Evolutionary conservation across 1,284 basidiomycete genomes (phyloP).

Genomic region (Agaricales sp.): DNA sequence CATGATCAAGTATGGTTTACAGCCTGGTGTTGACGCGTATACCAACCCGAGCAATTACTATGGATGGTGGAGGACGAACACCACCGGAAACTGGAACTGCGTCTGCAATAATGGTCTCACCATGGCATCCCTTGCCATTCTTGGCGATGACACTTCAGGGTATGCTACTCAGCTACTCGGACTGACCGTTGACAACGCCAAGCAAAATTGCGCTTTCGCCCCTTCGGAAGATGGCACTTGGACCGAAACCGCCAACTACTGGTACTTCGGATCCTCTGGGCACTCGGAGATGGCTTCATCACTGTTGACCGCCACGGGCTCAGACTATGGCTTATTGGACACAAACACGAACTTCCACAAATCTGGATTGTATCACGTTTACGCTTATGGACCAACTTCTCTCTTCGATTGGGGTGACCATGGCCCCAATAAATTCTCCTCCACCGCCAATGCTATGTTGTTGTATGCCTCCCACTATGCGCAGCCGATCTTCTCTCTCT

Average conservation of each 20-base stretch:
- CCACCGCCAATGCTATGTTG: conserved; percentile 69
- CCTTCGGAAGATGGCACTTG: conserved; percentile 79
- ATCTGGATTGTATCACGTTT: conserved; percentile 90
- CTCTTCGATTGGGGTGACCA: conserved; percentile 90
- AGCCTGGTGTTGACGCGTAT: conserved; percentile 47
- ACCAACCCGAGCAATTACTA: conserved; percentile 28
- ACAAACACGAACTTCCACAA: conserved; percentile 62
- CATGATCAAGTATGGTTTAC: conserved; percentile 75
- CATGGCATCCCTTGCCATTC: conserved; percentile 83
- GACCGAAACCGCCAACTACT: conserved; percentile 94
- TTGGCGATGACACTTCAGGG: conserved; percentile 76
- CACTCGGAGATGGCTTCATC: conserved; percentile 88
- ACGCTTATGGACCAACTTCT: conserved; percentile 74
- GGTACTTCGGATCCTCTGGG: conserved; percentile 92
- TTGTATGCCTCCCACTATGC: conserved; percentile 64
- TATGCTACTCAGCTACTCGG: conserved; percentile 60
- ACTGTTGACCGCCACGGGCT: conserved; percentile 80
- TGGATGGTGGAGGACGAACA: conserved; percentile 54
- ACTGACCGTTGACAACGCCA: conserved; percentile 66
- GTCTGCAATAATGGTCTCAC: conserved; percentile 92
- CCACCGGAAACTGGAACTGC: conserved; percentile 92
- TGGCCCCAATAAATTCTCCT: conserved; percentile 91
- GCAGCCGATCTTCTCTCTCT: conserved; percentile 69
- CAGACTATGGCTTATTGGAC: conserved; percentile 65
- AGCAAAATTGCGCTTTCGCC: conserved; percentile 66